Percentiles rank a stretch among this genome's conserved stretches.
Conservation (phyloP, 306 rosid genomes). For the Lathyrus oleraceus region DNA sequence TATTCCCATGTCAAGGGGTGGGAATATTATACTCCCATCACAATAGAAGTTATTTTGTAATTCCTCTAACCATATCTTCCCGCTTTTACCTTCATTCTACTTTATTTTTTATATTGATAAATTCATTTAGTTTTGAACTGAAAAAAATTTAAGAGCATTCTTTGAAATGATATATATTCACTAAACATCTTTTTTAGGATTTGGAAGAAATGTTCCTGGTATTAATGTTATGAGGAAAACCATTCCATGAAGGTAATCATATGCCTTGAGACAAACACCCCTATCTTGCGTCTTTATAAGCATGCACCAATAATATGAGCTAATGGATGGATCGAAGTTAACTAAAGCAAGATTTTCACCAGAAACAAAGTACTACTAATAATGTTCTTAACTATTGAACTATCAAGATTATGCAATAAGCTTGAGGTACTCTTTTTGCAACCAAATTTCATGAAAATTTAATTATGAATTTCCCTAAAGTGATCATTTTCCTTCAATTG, state of each 20-base stretch:
- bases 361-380: slow-evolving; percentile 25
- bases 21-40: neutral
- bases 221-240: neutral
- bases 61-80: neutral
- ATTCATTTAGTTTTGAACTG: neutral
- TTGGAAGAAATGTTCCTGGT: neutral
- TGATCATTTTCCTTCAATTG: slow-evolving; percentile 12
- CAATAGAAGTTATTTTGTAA: neutral
- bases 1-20: neutral
- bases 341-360: slow-evolving; percentile 15
- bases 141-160: neutral
- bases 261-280: neutral
- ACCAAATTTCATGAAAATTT: slow-evolving; percentile 20
- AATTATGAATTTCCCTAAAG: neutral
- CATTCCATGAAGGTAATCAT: neutral
- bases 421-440: neutral
- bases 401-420: slow-evolving; percentile 5
- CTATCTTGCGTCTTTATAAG: neutral
- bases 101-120: neutral
- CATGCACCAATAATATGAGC: slow-evolving; percentile 9
- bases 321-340: slow-evolving; percentile 8
- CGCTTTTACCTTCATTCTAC: neutral
- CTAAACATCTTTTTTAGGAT: neutral
- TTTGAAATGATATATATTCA: neutral
- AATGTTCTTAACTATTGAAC: slow-evolving; percentile 14